Evolutionary conservation across 495 filamentous ascomycete genomes (phyloP).

Genomic region (Podospora pseudocomata): DNA sequence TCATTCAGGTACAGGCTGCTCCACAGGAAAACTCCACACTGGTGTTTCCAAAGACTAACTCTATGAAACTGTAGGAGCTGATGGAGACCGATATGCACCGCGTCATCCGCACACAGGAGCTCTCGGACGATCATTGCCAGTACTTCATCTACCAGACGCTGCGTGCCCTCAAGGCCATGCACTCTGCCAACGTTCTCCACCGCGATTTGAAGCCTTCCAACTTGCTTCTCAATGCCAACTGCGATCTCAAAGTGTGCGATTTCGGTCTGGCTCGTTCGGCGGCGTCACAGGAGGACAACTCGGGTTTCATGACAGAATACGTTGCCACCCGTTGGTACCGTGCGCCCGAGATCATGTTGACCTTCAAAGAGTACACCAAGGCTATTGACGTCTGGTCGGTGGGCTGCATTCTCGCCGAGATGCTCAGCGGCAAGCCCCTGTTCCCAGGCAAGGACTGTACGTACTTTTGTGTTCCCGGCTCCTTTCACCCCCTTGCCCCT

Average conservation of each 20-base stretch:
- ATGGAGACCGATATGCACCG: conserved; percentile 99
- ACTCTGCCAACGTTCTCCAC: conserved; percentile 97
- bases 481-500: background rate
- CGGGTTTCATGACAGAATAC: conserved; percentile 99
- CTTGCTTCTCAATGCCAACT: conserved; percentile 95
- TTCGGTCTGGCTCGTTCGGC: conserved; percentile 94
- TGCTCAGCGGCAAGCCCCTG: conserved; percentile 96
- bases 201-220: conserved; percentile 98
- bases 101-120: conserved; percentile 96
- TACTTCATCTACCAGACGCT: conserved; percentile 99
- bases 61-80: conserved; percentile 62
- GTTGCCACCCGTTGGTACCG: conserved; percentile 99
- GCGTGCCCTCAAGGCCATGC: conserved; percentile 97
- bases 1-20: conserved; percentile 74
- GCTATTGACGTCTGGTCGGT: conserved; percentile 99
- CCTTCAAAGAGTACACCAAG: conserved; percentile 99
- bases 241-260: conserved; percentile 97
- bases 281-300: conserved; percentile 94
- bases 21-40: background rate
- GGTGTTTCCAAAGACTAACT: background rate
- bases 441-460: conserved; percentile 99
- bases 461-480: conserved; percentile 33
- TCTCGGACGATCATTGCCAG: conserved; percentile 98
- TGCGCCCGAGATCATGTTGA: conserved; percentile 99
- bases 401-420: conserved; percentile 98